Evolutionary conservation across 768 basidiomycete species (phyloP).

Genomic region (Hypsizygus marmoreus): DNA sequence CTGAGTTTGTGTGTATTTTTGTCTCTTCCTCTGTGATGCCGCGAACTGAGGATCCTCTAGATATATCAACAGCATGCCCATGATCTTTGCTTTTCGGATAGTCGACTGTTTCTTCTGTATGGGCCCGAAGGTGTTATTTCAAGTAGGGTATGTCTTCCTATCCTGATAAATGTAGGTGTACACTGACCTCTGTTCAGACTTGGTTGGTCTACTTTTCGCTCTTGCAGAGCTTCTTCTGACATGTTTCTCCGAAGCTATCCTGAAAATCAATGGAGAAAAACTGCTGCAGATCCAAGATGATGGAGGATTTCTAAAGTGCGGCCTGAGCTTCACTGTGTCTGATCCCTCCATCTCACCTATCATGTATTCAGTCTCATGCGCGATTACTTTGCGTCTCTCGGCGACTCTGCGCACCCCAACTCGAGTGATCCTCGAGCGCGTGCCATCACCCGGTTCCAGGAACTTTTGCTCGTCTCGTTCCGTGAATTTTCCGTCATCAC

Average conservation of each 20-base stretch:
- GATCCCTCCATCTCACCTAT: slow-evolving; percentile 1
- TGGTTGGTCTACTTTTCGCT: slow-evolving; percentile 53
- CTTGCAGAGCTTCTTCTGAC: background rate
- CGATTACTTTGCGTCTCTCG: slow-evolving; percentile 91
- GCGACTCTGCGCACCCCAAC: slow-evolving; percentile 90
- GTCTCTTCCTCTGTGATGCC: background rate
- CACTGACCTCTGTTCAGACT: slow-evolving; percentile 38
- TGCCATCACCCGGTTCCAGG: slow-evolving; percentile 96
- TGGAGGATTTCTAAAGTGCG: slow-evolving; percentile 92
- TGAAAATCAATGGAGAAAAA: slow-evolving; percentile 96
- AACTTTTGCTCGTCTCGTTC: slow-evolving; percentile 94
- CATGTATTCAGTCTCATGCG: slow-evolving; percentile 75
- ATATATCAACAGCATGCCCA: slow-evolving; percentile 92
- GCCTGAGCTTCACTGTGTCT: slow-evolving; percentile 1
- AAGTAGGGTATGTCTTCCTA: slow-evolving; percentile 78
- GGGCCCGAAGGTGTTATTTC: slow-evolving; percentile 98
- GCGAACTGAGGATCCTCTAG: slow-evolving; percentile 33
- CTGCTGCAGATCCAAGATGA: slow-evolving; percentile 94
- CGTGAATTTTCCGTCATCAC: slow-evolving; percentile 96
- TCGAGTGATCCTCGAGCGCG: slow-evolving; percentile 86
- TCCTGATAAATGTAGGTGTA: slow-evolving; percentile 13
- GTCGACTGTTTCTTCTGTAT: slow-evolving; percentile 98
- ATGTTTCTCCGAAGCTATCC: slow-evolving; percentile 61
- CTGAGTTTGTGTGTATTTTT: slow-evolving; percentile 76
- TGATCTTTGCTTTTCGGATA: slow-evolving; percentile 97